A percentile compares a stretch with the other conserved stretches of the same genome.
phyloP scores from a whole-genome alignment of 305 asterid genomes.

The Fraxinus paxiana region DNA sequence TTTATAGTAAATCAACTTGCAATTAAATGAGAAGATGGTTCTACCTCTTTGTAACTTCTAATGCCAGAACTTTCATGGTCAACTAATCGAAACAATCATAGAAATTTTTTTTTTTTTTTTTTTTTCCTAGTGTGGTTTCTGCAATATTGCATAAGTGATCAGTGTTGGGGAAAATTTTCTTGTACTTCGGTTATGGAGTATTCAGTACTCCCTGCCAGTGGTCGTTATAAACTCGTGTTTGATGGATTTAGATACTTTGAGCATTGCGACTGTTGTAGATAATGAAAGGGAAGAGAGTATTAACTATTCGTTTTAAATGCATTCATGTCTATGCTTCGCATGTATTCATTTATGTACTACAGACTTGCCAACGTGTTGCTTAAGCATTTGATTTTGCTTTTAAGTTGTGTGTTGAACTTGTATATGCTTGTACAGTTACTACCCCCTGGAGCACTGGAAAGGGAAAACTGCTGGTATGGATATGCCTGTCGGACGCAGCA shows the following conservation, averaged over 20 bases:
- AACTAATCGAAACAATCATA: not conserved
- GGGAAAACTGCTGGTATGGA: slow-evolving; percentile 95
- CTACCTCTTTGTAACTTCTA: not conserved
- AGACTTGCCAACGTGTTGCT: not conserved
- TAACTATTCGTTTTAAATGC: not conserved
- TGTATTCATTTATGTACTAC: not conserved
- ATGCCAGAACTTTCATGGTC: not conserved
- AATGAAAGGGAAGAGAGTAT: not conserved
- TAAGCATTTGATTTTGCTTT: not conserved
- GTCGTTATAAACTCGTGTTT: not conserved
- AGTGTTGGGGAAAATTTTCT: not conserved
- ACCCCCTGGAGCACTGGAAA: slow-evolving; percentile 58
- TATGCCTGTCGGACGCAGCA: slow-evolving; percentile 88
- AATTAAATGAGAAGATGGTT: not conserved
- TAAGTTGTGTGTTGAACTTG: not conserved
- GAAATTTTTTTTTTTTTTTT: not conserved
- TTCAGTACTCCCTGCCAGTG: not conserved
- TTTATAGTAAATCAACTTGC: not conserved
- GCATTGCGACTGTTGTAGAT: not conserved
- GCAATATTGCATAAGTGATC: not conserved
- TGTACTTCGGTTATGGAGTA: not conserved
- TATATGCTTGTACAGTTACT: slow-evolving; percentile 39
- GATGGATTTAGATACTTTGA: not conserved
- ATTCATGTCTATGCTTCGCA: not conserved
- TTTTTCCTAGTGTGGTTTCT: not conserved